Evolutionary conservation across 345 rosid genomes (phyloP).

Genomic region (Salix udensis): DNA sequence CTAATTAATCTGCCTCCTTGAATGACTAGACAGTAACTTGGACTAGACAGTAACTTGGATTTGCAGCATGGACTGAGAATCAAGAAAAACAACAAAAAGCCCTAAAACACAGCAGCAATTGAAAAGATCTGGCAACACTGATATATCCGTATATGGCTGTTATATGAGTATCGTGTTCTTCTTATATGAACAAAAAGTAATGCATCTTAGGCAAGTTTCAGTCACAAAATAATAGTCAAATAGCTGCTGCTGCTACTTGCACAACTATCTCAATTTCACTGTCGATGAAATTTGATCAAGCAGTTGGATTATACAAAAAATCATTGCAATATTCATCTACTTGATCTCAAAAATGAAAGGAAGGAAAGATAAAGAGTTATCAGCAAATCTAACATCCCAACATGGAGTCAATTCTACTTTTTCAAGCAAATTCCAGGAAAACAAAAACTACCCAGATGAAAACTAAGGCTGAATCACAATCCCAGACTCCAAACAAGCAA

Average conservation of each 20-base stretch:
- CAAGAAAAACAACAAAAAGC: background rate
- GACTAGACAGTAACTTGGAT: background rate
- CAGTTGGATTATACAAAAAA: background rate
- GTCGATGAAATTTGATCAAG: background rate
- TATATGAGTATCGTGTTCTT: background rate
- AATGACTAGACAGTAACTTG: background rate
- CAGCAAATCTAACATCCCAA: background rate
- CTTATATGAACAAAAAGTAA: background rate
- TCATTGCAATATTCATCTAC: background rate
- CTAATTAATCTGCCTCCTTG: background rate
- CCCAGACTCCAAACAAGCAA: background rate
- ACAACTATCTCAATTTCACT: background rate
- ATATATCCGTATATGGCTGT: too few species aligned
- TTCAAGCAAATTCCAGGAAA: constrained; percentile 1
- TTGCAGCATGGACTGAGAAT: background rate
- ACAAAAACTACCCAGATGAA: background rate
- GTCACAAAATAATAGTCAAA: background rate
- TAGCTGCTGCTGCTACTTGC: background rate
- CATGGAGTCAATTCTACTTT: background rate
- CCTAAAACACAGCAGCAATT: background rate
- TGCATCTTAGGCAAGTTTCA: background rate
- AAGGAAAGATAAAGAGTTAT: background rate
- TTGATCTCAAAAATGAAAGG: background rate
- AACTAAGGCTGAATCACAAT: background rate
- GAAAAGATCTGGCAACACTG: background rate